Evolutionary conservation across 495 filamentous ascomycete species (phyloP).

Genomic region (Lasiosphaeris hirsuta): DNA sequence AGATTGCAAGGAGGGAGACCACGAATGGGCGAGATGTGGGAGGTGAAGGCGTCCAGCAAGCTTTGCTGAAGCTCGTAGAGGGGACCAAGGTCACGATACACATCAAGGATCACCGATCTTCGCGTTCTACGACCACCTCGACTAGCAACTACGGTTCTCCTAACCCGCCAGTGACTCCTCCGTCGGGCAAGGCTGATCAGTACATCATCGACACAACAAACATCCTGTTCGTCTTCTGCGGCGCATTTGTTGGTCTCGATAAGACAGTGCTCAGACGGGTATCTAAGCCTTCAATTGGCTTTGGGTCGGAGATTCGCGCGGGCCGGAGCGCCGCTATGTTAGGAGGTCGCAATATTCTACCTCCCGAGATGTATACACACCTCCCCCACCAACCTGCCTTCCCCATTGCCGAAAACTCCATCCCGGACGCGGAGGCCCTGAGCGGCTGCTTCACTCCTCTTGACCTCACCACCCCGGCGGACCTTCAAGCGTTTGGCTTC

Average conservation of each 20-base stretch:
- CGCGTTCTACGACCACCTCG: slow-evolving; percentile 45
- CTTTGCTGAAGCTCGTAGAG: slow-evolving; percentile 91
- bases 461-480: slow-evolving; percentile 73
- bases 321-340: slow-evolving; percentile 26
- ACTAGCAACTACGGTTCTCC: slow-evolving; percentile 36
- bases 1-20: slow-evolving; percentile 66
- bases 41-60: slow-evolving; percentile 94
- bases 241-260: slow-evolving; percentile 90
- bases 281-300: slow-evolving; percentile 84
- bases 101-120: slow-evolving; percentile 71
- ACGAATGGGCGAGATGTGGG: slow-evolving; percentile 71
- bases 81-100: slow-evolving; percentile 88
- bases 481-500: slow-evolving; percentile 87
- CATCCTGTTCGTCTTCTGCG: slow-evolving; percentile 94
- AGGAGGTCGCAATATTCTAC: slow-evolving; percentile 38
- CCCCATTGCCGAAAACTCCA: slow-evolving; percentile 8
- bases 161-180: slow-evolving; percentile 34
- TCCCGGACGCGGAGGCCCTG: slow-evolving; percentile 10
- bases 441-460: slow-evolving; percentile 63
- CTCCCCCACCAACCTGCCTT: slow-evolving; percentile 42
- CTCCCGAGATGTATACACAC: slow-evolving; percentile 40
- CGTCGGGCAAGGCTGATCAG: slow-evolving; percentile 68
- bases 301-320: slow-evolving; percentile 76
- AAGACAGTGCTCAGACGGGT: slow-evolving; percentile 84
- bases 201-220: slow-evolving; percentile 92